Base-by-base conservation (phyloP, 2,329 filamentous ascomycete genomes). In the Apiospora hydei region DNA sequence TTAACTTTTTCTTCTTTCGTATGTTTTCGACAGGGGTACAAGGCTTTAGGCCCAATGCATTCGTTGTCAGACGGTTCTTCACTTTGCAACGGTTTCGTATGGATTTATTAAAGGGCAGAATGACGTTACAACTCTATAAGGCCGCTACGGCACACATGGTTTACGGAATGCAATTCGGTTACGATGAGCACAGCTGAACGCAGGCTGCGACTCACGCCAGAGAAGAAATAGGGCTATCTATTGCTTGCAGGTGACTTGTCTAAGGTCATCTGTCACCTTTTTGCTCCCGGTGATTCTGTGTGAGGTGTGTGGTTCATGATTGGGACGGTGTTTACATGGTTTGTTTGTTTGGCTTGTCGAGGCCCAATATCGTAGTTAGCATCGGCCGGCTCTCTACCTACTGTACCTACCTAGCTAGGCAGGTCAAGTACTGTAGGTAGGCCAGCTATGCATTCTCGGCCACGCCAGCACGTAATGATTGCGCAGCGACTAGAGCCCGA, bases 131-230 rank as follows among this genome's bases (percentile, higher is more conserved):
- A 64, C 30, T 41, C 57, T 41, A 38, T 14, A 41, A 41, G 34
- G 57, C 57, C 57, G 34, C 6, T 64, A 21, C 30, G 34, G 10
- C 41, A 43, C 53, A 21, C 38, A 41, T 64, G 57, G 34, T 64
- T 64, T 64, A 64, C 57, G 57, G 57, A 64, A 64, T 64, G 57
- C 57, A 64, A 64, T 64, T 64, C 57, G 34, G 21, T 64, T 64
- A 64, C 18, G 57, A 64, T n/a, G 34, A 24, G 57, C 34, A 38
- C 57, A 64, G 57, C 34, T 24, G 57, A 64, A 64, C 57, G 30
- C 57, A 41, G 57, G 57, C 57, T 64, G 57, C 41, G 57, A 41
- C 57, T 64, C 34, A 1, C 34, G 57, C 34, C 57, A 41, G 57
- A 41, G 34, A 64, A 64, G 34, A 64, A 41, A 64, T 34, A 64